Evolutionary conservation across 306 rosid species (phyloP), one percentile per base, ranked within the genome.

Genomic region (Trifolium pratense): DNA sequence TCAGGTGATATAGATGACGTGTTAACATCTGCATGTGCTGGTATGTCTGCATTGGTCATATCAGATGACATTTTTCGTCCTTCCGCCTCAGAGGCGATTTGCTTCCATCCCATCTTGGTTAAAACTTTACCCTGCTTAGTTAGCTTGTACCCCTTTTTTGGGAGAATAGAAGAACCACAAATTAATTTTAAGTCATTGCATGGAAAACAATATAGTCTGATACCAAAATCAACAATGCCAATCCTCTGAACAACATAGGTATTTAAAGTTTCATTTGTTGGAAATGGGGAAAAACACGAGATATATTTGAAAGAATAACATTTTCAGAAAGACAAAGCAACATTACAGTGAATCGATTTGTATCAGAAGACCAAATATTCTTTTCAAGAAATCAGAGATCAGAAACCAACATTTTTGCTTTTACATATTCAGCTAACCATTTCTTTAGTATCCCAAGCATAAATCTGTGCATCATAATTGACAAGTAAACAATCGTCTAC

Each of bases 11-110:
- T 15, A 73, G 82, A 64, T 66, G 85, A 67, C 39, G 76, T 23
- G 53, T 75, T 69, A 75, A 48, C 48, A 53, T 82, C 90, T 12
- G 68, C 18, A 36, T 6, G 49, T 7, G 26, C 68, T 36, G 68
- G 29, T 63, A 5, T 20, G 34, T 65, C 70, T 40, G 53, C 23
- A 40, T 42, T 40, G 57, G 85, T 81, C 96, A 88, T 86, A 11
- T 87, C 82, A 61, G 97, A 89, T 74, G 80, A 76, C 90, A 94
- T 89, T 83, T 84, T 88, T 14, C 57, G 86, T 66, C 88, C 95
- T 74, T 56, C 78, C 55, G 34, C 39, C 76, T 81, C 85, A 10
- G 94, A 84, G 77, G 84, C 40, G 65, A 89, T 88, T 83, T 81
- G 86, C 71, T 8, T 84, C 97, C 92, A 94, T 64, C 89, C 90